phyloP scores from a whole-genome alignment of 495 filamentous ascomycete genomes.

The Lepidopterella palustris region DNA sequence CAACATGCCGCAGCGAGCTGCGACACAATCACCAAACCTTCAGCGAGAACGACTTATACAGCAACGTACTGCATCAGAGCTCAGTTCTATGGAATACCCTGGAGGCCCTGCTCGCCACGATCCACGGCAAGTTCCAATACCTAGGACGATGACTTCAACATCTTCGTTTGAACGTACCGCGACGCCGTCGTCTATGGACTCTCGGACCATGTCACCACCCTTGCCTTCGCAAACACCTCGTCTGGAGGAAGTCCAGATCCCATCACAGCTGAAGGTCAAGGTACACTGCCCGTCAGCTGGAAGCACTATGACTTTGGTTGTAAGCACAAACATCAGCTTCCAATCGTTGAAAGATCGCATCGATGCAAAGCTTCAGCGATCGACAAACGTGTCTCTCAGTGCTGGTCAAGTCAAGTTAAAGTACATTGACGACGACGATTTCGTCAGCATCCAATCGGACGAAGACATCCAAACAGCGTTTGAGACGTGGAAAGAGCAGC shows the following conservation, averaged over 20 bases:
- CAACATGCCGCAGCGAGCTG: slow-evolving; percentile 44
- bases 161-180: slow-evolving; percentile 23
- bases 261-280: slow-evolving; percentile 83
- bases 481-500: slow-evolving; percentile 79
- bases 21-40: slow-evolving; percentile 39
- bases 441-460: slow-evolving; percentile 85
- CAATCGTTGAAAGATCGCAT: slow-evolving; percentile 92
- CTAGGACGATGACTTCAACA: slow-evolving; percentile 17
- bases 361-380: slow-evolving; percentile 82
- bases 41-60: slow-evolving; percentile 32
- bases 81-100: slow-evolving; percentile 19
- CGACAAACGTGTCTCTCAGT: slow-evolving; percentile 72
- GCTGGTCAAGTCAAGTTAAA: slow-evolving; percentile 71
- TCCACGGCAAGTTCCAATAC: slow-evolving; percentile 13
- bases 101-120: slow-evolving; percentile 19
- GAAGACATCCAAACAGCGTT: slow-evolving; percentile 94
- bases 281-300: slow-evolving; percentile 74
- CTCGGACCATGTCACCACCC: slow-evolving; percentile 27
- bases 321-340: slow-evolving; percentile 86
- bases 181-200: slow-evolving; percentile 25
- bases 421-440: slow-evolving; percentile 91
- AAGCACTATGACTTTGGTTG: slow-evolving; percentile 83
- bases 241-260: slow-evolving; percentile 22
- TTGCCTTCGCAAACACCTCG: slow-evolving; percentile 12
- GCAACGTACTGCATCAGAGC: slow-evolving; percentile 19